Evolutionary conservation across 305 asterid genomes (phyloP), one percentile per base, ranked within the genome.

Genomic region (Fraxinus greggii): DNA sequence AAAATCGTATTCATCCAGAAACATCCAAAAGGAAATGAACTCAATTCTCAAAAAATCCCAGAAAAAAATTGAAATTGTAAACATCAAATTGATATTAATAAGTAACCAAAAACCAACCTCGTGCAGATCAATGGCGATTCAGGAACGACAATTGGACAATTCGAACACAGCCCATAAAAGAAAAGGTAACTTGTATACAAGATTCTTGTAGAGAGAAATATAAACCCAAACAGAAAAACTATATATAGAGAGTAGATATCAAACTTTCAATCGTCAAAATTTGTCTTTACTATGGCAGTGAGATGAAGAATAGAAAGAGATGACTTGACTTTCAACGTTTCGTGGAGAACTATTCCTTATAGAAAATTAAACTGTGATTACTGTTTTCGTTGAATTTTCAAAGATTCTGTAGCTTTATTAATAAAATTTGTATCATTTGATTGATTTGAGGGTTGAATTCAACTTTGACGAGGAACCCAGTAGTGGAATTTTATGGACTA

Each of bases 281-380:
- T 78, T 78, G 82, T 77, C 38, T 78, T 83, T 86, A 83, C 83
- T 70, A 79, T 4, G 38, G n/a, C 79, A 61, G 77, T 72, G 80
- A 48, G 75, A 59, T 2, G 8, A 32, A n/a, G 42, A 13, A 48
- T 72, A 21, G 26, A 5, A 9, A 76, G 82, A 17, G 85, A 77
- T 76, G 88, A 83, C 86, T 83, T 85, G 90, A 87, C 88, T 87
- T 85, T 84, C 86, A 82, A 76, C 78, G 74, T 12, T 76, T 33
- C 17, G 7, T 1, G 7, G 59, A 48, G 59, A 48, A 45, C 56
- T 45, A 45, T 45, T 12, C 5, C 72, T 13, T 63, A 38, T 26
- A 31, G 36, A 77, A 40, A 48, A 48, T 48, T 42, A 81, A 28
- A 78, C 75, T 59, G 40, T 13, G 42, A 63, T 0, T 40, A 81